These are phyloP conservation scores for Talaromyces marneffei DNA, from an alignment of 2,329 filamentous ascomycete species.

Conservation along the genomic window DNA sequence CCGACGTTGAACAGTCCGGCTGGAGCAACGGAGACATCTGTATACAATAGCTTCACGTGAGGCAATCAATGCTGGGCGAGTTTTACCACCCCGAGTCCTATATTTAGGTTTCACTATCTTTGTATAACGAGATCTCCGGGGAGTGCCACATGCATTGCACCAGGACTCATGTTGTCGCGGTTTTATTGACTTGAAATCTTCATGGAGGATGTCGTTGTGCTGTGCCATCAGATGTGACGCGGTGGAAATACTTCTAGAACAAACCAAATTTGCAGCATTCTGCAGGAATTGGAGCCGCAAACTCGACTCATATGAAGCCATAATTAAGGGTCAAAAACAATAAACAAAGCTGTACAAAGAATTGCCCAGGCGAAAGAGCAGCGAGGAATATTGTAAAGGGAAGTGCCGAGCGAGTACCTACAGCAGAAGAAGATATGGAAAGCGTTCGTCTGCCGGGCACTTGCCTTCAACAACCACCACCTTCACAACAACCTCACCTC, in stretches of 20 bases:
- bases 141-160: slow-evolving; percentile 38
- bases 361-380: background rate
- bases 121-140: slow-evolving; percentile 28
- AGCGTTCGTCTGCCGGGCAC: background rate
- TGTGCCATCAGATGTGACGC: slow-evolving; percentile 34
- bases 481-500: background rate
- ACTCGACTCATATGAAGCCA: slow-evolving; percentile 20
- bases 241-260: slow-evolving; percentile 33
- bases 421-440: background rate
- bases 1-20: slow-evolving; percentile 24
- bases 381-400: background rate
- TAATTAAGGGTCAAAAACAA: slow-evolving; percentile 2
- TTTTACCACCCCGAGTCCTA: slow-evolving; percentile 10
- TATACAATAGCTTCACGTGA: slow-evolving; percentile 27
- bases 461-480: background rate
- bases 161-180: slow-evolving; percentile 27
- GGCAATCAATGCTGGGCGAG: slow-evolving; percentile 11
- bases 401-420: background rate
- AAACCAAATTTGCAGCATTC: slow-evolving; percentile 30
- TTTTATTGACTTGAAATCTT: slow-evolving; percentile 30
- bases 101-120: slow-evolving; percentile 25
- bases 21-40: slow-evolving; percentile 34
- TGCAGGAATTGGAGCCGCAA: slow-evolving; percentile 33
- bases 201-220: slow-evolving; percentile 33
- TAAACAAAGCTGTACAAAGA: background rate